phyloP scores from a whole-genome alignment of 352 stramenopile species.

The Phytophthora sansomeana region DNA sequence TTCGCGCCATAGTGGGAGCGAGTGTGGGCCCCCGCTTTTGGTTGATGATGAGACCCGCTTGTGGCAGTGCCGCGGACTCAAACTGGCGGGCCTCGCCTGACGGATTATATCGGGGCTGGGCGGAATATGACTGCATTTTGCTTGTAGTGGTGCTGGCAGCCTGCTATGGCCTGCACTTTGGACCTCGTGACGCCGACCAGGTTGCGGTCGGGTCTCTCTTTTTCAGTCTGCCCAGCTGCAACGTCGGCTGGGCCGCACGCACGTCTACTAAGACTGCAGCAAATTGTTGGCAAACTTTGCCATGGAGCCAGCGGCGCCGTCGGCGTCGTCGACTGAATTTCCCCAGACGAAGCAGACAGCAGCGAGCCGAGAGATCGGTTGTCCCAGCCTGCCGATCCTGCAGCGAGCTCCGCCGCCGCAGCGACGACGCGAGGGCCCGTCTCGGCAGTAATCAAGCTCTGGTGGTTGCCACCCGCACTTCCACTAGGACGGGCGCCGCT shows the following conservation, averaged over 20 bases:
- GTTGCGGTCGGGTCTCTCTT: neutral
- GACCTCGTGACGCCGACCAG: neutral
- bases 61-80: too few relatives aligned
- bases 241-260: neutral
- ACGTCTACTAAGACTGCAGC: neutral
- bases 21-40: slow-evolving; percentile 16
- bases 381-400: slow-evolving; percentile 30
- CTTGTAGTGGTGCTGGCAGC: too few relatives aligned
- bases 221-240: slow-evolving; percentile 4
- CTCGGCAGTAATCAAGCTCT: slow-evolving; percentile 11
- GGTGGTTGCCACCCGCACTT: neutral
- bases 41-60: too few relatives aligned
- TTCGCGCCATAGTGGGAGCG: slow-evolving; percentile 20
- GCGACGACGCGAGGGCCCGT: slow-evolving; percentile 16
- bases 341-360: slow-evolving; percentile 18
- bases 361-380: slow-evolving; percentile 26
- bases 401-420: neutral
- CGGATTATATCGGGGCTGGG: too few relatives aligned
- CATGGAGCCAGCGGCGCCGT: slow-evolving; percentile 23
- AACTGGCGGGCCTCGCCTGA: too few relatives aligned
- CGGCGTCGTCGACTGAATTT: slow-evolving; percentile 11
- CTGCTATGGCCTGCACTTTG: neutral
- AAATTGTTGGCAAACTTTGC: too few relatives aligned
- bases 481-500: slow-evolving; percentile 7
- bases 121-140: too few relatives aligned